phyloP scores from a whole-genome alignment of 1,284 basidiomycete species.

The Grifola frondosa region DNA sequence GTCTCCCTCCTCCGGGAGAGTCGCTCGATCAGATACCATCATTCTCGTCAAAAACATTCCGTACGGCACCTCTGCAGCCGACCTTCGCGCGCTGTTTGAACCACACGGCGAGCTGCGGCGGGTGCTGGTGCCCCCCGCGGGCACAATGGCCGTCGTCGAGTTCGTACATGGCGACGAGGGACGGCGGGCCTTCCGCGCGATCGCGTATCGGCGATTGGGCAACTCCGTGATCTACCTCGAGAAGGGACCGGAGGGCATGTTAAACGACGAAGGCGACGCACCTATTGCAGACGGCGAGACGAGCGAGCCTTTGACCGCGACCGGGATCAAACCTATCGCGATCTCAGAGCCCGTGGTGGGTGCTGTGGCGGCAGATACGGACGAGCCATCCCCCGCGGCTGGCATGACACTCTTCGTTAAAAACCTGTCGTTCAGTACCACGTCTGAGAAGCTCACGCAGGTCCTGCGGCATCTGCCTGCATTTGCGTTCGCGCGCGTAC shows the following conservation, averaged over 20 bases:
- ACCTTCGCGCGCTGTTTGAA: slow-evolving; percentile 79
- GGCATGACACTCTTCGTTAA: slow-evolving; percentile 93
- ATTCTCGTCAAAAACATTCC: slow-evolving; percentile 98
- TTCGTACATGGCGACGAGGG: slow-evolving; percentile 76
- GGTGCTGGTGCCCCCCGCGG: slow-evolving; percentile 87
- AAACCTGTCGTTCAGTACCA: slow-evolving; percentile 92
- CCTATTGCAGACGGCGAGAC: slow-evolving; percentile 5
- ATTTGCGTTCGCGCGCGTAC: slow-evolving; percentile 87
- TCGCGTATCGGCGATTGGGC: slow-evolving; percentile 88
- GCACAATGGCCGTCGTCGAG: slow-evolving; percentile 93
- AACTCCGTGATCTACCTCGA: slow-evolving; percentile 92
- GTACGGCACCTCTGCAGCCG: slow-evolving; percentile 78
- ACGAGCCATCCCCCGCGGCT: slow-evolving; percentile 49
- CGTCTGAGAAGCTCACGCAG: slow-evolving; percentile 67
- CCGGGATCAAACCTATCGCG: slow-evolving; percentile 13
- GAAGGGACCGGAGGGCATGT: slow-evolving; percentile 86
- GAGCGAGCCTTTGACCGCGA: slow-evolving; percentile 19
- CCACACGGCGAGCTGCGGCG: slow-evolving; percentile 75
- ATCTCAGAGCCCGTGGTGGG: slow-evolving; percentile 20
- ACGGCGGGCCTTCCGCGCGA: slow-evolving; percentile 71
- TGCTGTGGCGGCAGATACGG: slow-evolving; percentile 36
- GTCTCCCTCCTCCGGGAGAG: slow-evolving; percentile 47
- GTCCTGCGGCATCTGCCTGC: slow-evolving; percentile 79
- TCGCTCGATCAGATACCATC: slow-evolving; percentile 68
- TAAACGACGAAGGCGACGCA: slow-evolving; percentile 40